Evolutionary conservation across 208 protist species (phyloP).

Genomic region (Wallacemonas rigidus): DNA sequence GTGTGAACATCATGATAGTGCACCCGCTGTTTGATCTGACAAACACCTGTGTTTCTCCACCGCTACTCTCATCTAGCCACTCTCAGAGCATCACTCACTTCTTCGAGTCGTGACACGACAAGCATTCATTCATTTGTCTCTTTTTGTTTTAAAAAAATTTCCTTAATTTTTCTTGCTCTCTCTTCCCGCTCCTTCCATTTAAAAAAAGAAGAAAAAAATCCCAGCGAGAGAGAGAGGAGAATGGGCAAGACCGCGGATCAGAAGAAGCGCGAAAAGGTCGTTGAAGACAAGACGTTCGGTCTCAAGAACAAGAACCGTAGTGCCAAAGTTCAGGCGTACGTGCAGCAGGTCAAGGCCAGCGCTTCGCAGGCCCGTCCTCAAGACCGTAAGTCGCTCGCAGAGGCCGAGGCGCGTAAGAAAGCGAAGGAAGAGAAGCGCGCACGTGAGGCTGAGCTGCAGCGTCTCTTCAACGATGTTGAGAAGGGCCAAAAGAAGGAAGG

Average conservation of each 20-base stretch:
- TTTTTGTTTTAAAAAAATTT: not conserved
- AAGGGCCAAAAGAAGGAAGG: conserved; percentile 23
- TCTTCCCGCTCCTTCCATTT: not conserved
- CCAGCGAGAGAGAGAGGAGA: too few relatives aligned
- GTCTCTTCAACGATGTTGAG: conserved; percentile 80
- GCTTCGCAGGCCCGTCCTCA: conserved; percentile 68
- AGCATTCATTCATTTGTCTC: conserved; percentile 18
- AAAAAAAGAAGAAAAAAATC: conserved; percentile 12
- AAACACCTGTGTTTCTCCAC: not conserved
- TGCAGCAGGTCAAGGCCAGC: conserved; percentile 67
- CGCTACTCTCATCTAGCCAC: not conserved
- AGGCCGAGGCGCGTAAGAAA: conserved; percentile 59
- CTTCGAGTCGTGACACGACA: too few relatives aligned
- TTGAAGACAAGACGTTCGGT: conserved; percentile 93
- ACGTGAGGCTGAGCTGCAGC: conserved; percentile 82
- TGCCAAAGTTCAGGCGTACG: conserved; percentile 89
- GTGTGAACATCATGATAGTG: not conserved
- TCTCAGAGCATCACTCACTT: too few relatives aligned
- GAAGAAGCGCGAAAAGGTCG: conserved; percentile 89
- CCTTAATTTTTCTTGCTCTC: conserved; percentile 1
- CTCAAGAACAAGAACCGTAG: conserved; percentile 94
- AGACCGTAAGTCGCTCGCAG: conserved; percentile 65
- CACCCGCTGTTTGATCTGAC: not conserved
- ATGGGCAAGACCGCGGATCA: conserved; percentile 79
- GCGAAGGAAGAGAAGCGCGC: conserved; percentile 80